Conservation (phyloP, 257 asterid genomes). For the Solanum chmielewskii region DNA sequence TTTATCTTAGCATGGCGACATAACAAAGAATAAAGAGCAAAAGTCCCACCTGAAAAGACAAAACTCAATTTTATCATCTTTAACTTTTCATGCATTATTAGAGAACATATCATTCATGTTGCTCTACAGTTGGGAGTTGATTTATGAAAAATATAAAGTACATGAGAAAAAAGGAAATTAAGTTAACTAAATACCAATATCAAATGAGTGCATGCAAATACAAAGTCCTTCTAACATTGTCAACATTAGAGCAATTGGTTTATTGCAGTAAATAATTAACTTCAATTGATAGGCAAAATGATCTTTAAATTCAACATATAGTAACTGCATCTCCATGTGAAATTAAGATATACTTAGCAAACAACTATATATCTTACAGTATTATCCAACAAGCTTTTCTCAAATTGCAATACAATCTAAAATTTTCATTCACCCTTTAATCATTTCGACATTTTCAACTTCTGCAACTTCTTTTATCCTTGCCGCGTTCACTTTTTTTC, state of each 20-base stretch:
- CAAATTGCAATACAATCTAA: background rate
- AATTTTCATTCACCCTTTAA: background rate
- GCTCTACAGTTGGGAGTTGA: background rate
- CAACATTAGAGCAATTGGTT: background rate
- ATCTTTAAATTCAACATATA: background rate
- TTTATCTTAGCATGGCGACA: constrained; percentile 93
- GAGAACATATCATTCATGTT: background rate
- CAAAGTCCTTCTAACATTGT: background rate
- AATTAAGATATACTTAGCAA: background rate
- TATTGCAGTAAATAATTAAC: background rate
- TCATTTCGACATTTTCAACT: background rate
- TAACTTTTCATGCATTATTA: background rate
- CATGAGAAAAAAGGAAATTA: background rate
- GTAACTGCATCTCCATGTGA: background rate
- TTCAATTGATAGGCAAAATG: background rate
- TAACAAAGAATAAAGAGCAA: constrained; percentile 89
- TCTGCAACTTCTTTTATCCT: background rate
- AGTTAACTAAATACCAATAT: background rate
- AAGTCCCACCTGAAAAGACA: constrained; percentile 61
- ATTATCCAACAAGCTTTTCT: background rate
- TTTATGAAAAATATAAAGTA: background rate
- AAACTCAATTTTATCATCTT: background rate
- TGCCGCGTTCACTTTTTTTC: background rate
- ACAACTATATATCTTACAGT: background rate
- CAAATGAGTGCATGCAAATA: background rate